phyloP scores from a whole-genome alignment of 1,139 yeast species.

The Blastobotrys petasosporus region DNA sequence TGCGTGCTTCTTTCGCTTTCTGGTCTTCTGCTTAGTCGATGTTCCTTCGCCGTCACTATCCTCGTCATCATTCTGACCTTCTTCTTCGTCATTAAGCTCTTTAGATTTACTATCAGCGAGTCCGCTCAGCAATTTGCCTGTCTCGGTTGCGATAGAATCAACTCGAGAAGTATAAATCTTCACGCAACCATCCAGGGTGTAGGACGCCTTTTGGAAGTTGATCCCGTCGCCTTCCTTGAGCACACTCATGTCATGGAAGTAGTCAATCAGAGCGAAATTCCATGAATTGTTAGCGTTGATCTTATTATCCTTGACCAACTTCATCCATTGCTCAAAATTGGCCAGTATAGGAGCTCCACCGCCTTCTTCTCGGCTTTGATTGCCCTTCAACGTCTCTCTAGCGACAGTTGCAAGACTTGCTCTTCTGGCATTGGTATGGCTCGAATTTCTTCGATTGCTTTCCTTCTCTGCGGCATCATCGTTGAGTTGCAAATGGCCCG shows the following conservation, averaged over 20 bases:
- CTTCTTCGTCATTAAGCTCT: constrained; percentile 26
- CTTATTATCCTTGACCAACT: constrained; percentile 76
- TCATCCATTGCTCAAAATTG: constrained; percentile 88
- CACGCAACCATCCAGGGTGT: constrained; percentile 80
- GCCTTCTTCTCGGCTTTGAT: constrained; percentile 6
- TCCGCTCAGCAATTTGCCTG: constrained; percentile 81
- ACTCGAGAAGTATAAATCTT: constrained; percentile 81
- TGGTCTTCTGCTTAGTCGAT: constrained; percentile 19
- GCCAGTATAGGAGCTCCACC: constrained; percentile 38
- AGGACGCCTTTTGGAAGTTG: constrained; percentile 71
- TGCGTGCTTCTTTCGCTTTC: constrained; percentile 22
- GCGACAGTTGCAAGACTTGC: constrained; percentile 21
- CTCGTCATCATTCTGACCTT: constrained; percentile 30
- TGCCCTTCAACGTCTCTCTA: constrained; percentile 20
- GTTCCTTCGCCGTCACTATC: constrained; percentile 28
- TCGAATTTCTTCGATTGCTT: constrained; percentile 21
- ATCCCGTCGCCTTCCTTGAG: constrained; percentile 56
- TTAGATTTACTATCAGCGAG: constrained; percentile 37
- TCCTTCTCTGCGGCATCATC: constrained; percentile 31
- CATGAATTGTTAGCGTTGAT: constrained; percentile 52
- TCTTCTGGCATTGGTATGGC: constrained; percentile 14
- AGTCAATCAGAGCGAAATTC: constrained; percentile 86
- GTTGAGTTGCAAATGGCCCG: constrained; percentile 20
- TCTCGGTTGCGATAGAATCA: constrained; percentile 87
- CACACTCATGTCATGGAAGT: constrained; percentile 64